phyloP scores from a whole-genome alignment of 352 stramenopile species.

The Thalassiosira oceanica region DNA sequence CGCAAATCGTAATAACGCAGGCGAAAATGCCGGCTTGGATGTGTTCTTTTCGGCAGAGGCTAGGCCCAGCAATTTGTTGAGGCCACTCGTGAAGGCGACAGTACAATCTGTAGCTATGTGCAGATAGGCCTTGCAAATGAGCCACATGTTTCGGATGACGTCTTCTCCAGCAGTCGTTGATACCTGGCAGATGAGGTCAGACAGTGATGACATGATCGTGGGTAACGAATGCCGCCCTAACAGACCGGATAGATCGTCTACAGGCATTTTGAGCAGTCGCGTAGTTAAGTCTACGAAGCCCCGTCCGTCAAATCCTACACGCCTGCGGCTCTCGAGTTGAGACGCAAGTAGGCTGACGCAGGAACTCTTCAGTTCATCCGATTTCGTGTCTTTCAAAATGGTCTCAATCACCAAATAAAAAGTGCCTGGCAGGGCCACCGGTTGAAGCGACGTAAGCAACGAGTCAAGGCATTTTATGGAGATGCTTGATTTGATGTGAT shows the following conservation, averaged over 20 bases:
- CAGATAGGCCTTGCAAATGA: slow-evolving; percentile 16
- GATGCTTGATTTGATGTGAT: background rate
- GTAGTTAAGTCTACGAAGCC: slow-evolving; percentile 57
- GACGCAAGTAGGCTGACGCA: slow-evolving; percentile 57
- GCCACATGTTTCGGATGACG: slow-evolving; percentile 28
- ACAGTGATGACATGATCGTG: slow-evolving; percentile 22
- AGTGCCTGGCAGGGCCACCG: slow-evolving; percentile 30
- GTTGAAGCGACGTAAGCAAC: slow-evolving; percentile 22
- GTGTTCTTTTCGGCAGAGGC: slow-evolving; percentile 5
- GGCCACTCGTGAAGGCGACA: too few species aligned
- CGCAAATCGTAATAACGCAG: slow-evolving; percentile 26
- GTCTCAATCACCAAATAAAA: slow-evolving; percentile 40
- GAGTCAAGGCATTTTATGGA: slow-evolving; percentile 14
- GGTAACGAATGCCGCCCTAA: slow-evolving; percentile 9
- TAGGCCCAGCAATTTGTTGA: too few species aligned
- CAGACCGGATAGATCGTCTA: slow-evolving; percentile 14
- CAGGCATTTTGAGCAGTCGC: slow-evolving; percentile 34
- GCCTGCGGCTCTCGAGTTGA: slow-evolving; percentile 59
- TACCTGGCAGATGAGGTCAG: slow-evolving; percentile 38
- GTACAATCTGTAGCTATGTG: too few species aligned
- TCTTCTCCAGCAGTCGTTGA: slow-evolving; percentile 38
- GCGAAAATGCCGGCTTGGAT: slow-evolving; percentile 32
- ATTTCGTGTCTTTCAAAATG: slow-evolving; percentile 19
- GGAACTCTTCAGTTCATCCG: slow-evolving; percentile 38
- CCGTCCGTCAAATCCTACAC: slow-evolving; percentile 62